A percentile compares a stretch with the other conserved stretches of the same genome.
These are phyloP conservation scores for Phanerochaete sordida DNA, from an alignment of 768 basidiomycete species.

Conservation along the genomic window DNA sequence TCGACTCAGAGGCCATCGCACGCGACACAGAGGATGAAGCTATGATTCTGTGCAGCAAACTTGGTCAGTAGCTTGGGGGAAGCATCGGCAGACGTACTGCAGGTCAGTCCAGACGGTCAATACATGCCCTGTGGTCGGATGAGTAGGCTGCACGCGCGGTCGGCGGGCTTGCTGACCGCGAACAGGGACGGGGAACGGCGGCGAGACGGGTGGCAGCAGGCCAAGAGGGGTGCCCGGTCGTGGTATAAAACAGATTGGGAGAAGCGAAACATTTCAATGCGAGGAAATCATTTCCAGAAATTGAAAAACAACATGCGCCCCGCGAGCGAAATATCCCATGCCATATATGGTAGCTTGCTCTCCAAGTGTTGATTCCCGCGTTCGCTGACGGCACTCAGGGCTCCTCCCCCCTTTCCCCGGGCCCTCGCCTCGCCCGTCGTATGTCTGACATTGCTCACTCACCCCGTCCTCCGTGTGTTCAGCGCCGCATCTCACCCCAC, in stretches of 20 bases:
- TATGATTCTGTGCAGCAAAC: neutral
- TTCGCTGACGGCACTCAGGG: neutral
- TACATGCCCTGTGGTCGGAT: neutral
- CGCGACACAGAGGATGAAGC: neutral
- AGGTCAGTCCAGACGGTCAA: neutral
- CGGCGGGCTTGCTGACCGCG: neutral
- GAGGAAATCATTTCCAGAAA: conserved; percentile 22
- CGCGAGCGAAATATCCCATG: conserved; percentile 12
- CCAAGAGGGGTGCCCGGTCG: conserved; percentile 16
- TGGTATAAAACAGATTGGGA: conserved; percentile 25
- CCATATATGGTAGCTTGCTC: conserved; percentile 13
- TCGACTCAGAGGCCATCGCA: neutral
- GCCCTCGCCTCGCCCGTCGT: neutral
- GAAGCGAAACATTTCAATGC: conserved; percentile 29
- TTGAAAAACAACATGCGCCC: conserved; percentile 28
- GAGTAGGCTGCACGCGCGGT: neutral
- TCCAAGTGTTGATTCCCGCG: conserved; percentile 13
- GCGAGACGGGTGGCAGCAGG: neutral
- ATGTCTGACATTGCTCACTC: neutral
- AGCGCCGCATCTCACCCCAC: neutral
- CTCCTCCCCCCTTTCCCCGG: conserved; percentile 2
- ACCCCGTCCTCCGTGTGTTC: neutral
- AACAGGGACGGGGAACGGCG: neutral
- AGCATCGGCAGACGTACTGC: neutral
- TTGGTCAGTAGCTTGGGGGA: neutral